phyloP scores from a whole-genome alignment of 2,329 filamentous ascomycete species.

The Colletotrichum agaves region DNA sequence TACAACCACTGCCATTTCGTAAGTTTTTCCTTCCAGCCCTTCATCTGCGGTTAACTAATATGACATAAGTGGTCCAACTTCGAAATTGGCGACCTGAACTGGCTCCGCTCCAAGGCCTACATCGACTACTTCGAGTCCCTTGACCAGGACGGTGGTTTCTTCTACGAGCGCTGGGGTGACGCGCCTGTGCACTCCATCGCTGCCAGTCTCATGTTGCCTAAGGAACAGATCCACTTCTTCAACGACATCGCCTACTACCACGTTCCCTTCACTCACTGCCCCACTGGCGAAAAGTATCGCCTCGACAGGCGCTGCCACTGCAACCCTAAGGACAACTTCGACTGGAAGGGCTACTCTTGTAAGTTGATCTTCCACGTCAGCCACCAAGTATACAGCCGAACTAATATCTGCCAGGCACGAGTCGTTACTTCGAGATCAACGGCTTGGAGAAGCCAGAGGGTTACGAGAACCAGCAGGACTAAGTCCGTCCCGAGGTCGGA shows the following conservation, averaged over 20 bases:
- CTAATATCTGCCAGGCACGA: constrained; percentile 70
- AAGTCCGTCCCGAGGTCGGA: constrained; percentile 39
- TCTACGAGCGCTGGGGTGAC: constrained; percentile 98
- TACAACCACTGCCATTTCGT: constrained; percentile 99
- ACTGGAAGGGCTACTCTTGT: constrained; percentile 99
- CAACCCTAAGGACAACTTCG: constrained; percentile 96
- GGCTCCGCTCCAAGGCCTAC: constrained; percentile 91
- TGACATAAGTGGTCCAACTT: constrained; percentile 92
- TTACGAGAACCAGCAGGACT: constrained; percentile 77
- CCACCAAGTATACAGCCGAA: background rate
- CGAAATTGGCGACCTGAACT: constrained; percentile 92
- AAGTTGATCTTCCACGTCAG: constrained; percentile 52
- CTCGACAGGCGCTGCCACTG: constrained; percentile 92
- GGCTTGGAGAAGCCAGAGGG: constrained; percentile 84
- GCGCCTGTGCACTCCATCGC: constrained; percentile 98
- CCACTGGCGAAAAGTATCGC: constrained; percentile 86
- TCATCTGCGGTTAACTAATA: constrained; percentile 41
- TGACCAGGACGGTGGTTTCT: constrained; percentile 94
- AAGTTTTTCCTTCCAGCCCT: constrained; percentile 51
- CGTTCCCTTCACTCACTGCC: constrained; percentile 97
- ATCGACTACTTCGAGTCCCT: constrained; percentile 90
- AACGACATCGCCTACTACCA: constrained; percentile 99
- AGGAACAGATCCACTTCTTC: constrained; percentile 97
- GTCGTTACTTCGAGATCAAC: constrained; percentile 86
- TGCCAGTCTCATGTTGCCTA: constrained; percentile 85